Evolutionary conservation across 305 asterid species (phyloP), one percentile per base, ranked within the genome.

Genomic region (Striga hermonthica): DNA sequence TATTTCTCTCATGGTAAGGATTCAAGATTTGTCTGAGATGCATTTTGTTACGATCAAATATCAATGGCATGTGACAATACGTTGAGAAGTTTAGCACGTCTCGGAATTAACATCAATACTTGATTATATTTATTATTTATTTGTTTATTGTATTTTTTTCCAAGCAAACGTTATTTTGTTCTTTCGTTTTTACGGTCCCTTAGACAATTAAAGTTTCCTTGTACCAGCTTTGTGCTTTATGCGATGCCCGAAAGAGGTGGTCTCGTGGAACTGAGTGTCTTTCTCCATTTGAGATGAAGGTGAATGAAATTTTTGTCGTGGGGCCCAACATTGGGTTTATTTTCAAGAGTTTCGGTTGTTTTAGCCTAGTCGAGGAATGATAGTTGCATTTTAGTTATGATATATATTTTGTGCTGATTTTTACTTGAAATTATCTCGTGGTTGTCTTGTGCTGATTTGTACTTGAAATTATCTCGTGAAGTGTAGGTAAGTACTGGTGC

Each of bases 1-100:
- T 22, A 61, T 55, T 71, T 40, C 54, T 72, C 68, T 76, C 78
- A 77, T 68, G 85, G 92, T 81, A 76, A 79, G 85, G 66, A 12
- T 48, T 57, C 48, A 40, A 47, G 31, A 12, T 57, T 8, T 36
- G 8, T 12, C 36, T 60, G 45, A 68, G 68, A 48, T 55, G 39
- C 50, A 13, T 52, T 60, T 53, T 35, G 44, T 56, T 45, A 45
- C 11, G 50, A 45, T 45, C 50, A n/a, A n/a, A n/a, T n/a, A n/a
- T n/a, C n/a, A 45, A 10, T 45, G 10, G 47, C 9, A 41, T 41
- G 7, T 41, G 10, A 8, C 6, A 9, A 7, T 41, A 22, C 31
- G 31, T 22, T 22, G 31, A 22, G 31, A 22, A 22, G 31, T 22
- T 22, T 22, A 22, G 31, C 31, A 22, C 31, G 2, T 22, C 31